Conservation (phyloP, 225 moss, liverwort and hornwort species). For the Physcomitrium patens region DNA sequence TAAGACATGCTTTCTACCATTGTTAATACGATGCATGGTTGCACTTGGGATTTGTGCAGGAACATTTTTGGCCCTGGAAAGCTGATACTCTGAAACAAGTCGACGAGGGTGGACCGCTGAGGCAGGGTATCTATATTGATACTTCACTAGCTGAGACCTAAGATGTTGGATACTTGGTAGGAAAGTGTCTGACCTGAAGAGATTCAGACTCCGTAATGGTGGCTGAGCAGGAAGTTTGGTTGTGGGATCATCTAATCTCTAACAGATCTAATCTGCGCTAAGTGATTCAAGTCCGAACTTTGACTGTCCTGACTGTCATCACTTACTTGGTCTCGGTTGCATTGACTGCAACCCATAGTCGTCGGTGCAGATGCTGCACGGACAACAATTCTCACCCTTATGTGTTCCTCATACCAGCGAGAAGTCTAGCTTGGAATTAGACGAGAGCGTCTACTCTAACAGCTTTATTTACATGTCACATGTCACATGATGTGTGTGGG, state of each 20-base stretch:
- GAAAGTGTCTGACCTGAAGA: conserved; percentile 27
- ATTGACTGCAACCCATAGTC: neutral
- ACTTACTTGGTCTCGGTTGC: conserved; percentile 19
- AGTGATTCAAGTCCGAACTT: conserved; percentile 2
- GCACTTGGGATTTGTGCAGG: too few relatives aligned
- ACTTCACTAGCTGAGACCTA: conserved; percentile 17
- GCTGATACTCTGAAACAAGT: neutral
- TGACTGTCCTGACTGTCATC: neutral
- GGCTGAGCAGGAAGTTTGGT: conserved; percentile 20
- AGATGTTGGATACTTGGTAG: conserved; percentile 20
- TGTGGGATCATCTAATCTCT: conserved; percentile 33
- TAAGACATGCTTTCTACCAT: neutral
- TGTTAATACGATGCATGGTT: neutral
- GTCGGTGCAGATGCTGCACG: conserved; percentile 19
- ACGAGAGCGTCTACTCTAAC: conserved; percentile 11
- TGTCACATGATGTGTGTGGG: conserved; percentile 5
- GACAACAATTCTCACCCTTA: neutral
- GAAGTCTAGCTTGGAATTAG: neutral
- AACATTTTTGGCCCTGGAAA: neutral
- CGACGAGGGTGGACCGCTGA: neutral
- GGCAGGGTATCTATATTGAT: conserved; percentile 6
- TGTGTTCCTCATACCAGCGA: conserved; percentile 4
- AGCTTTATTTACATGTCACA: conserved; percentile 18
- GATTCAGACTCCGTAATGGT: conserved; percentile 8
- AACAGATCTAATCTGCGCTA: conserved; percentile 27